Evolutionary conservation across 2,329 filamentous ascomycete genomes (phyloP).

Genomic region (Sclerotinia trifoliorum): DNA sequence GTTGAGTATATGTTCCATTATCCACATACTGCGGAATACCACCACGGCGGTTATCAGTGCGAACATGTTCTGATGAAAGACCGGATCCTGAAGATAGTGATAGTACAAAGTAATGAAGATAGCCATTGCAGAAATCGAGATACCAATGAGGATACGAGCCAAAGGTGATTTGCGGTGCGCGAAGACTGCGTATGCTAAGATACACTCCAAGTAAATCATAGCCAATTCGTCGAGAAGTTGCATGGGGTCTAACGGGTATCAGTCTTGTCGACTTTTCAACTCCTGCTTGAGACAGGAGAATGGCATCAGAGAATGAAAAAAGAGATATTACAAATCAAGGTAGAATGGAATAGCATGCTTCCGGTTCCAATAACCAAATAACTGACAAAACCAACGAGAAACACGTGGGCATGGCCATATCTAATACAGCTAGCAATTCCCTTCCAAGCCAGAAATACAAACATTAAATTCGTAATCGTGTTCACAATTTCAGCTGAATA

Average conservation of each 20-base stretch:
- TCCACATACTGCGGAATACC: slow-evolving; percentile 10
- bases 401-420: not conserved
- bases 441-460: slow-evolving; percentile 11
- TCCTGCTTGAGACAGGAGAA: no score
- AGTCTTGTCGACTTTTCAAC: not conserved
- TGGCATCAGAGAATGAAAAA: not conserved
- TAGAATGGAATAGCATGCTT: slow-evolving; percentile 10
- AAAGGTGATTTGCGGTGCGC: not conserved
- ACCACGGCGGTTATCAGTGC: not conserved
- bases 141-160: not conserved
- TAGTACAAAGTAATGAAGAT: slow-evolving; percentile 8
- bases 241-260: not conserved
- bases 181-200: slow-evolving; percentile 3
- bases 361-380: slow-evolving; percentile 4
- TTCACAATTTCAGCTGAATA: slow-evolving; percentile 6
- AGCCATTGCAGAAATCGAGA: not conserved
- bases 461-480: slow-evolving; percentile 4
- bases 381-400: not conserved
- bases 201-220: slow-evolving; percentile 3
- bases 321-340: not conserved
- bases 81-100: slow-evolving; percentile 3
- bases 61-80: slow-evolving; percentile 14
- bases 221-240: slow-evolving; percentile 8
- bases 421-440: not conserved
- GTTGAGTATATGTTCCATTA: not conserved